Conservation (phyloP, 1,284 basidiomycete genomes). For the Gymnopus androsaceus region DNA sequence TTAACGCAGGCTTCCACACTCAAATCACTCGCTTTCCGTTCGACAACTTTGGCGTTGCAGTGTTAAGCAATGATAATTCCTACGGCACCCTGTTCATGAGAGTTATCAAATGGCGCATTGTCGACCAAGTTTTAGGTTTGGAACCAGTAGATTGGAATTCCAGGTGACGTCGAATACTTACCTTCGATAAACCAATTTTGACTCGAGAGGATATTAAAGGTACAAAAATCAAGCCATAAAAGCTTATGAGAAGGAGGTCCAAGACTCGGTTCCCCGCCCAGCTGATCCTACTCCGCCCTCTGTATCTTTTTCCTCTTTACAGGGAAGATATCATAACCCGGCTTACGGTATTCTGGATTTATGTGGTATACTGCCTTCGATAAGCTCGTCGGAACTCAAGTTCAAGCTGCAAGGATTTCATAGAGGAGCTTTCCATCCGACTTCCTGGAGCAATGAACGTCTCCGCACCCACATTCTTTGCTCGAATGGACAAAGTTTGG, state of each 20-base stretch:
- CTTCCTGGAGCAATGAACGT: neutral
- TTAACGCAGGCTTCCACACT: constrained; percentile 25
- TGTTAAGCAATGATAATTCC: constrained; percentile 11
- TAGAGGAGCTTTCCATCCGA: neutral
- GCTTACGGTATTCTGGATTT: neutral
- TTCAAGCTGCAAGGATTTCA: neutral
- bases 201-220: too few relatives aligned
- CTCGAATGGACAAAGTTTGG: too few relatives aligned
- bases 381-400: neutral
- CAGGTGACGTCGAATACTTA: constrained; percentile 8
- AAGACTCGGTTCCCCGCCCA: too few relatives aligned
- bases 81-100: neutral
- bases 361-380: neutral
- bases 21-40: too few relatives aligned
- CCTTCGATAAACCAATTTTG: neutral
- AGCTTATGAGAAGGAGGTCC: too few relatives aligned
- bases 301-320: too few relatives aligned
- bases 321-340: neutral
- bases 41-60: constrained; percentile 24
- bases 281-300: too few relatives aligned
- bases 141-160: constrained; percentile 21
- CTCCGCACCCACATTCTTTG: too few relatives aligned
- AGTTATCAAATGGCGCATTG: constrained; percentile 20
- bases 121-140: constrained; percentile 21
- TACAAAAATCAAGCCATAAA: too few relatives aligned